phyloP scores from a whole-genome alignment of 495 filamentous ascomycete species.

The Neurospora pannonica region DNA sequence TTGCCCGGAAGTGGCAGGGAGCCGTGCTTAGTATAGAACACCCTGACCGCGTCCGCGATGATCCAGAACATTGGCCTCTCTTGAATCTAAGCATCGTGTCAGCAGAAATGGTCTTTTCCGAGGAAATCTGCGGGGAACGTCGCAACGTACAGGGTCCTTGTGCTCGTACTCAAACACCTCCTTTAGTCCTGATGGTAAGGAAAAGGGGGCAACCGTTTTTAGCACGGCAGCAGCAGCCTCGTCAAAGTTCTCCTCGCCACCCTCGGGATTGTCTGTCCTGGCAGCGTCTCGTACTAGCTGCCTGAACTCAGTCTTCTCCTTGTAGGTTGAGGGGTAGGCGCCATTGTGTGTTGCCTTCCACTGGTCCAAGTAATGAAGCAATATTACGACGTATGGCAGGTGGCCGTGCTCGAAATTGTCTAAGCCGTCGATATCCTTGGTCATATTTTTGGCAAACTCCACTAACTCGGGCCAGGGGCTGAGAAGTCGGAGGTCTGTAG shows the following conservation, averaged over 20 bases:
- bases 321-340: conserved; percentile 60
- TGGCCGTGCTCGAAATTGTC: conserved; percentile 84
- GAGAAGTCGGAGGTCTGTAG: conserved; percentile 75
- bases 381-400: conserved; percentile 75
- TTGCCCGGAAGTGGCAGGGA: conserved; percentile 77
- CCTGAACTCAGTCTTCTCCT: conserved; percentile 79
- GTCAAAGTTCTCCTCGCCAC: conserved; percentile 94
- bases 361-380: conserved; percentile 75
- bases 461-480: conserved; percentile 81
- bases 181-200: conserved; percentile 55
- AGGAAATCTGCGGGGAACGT: conserved; percentile 2
- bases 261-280: conserved; percentile 69
- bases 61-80: conserved; percentile 68
- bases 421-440: conserved; percentile 55
- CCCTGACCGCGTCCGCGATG: conserved; percentile 68
- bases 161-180: conserved; percentile 66
- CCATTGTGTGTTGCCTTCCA: conserved; percentile 73
- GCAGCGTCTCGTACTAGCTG: conserved; percentile 54
- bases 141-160: conserved; percentile 30
- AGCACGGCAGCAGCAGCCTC: conserved; percentile 82
- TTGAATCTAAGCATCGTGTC: conserved; percentile 23
- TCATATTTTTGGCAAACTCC: conserved; percentile 51
- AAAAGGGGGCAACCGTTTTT: conserved; percentile 57
- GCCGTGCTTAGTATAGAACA: conserved; percentile 61
- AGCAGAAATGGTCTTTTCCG: conserved; percentile 7